Evolutionary conservation across 2,329 filamentous ascomycete genomes (phyloP).

Genomic region (Claviceps sp.): DNA sequence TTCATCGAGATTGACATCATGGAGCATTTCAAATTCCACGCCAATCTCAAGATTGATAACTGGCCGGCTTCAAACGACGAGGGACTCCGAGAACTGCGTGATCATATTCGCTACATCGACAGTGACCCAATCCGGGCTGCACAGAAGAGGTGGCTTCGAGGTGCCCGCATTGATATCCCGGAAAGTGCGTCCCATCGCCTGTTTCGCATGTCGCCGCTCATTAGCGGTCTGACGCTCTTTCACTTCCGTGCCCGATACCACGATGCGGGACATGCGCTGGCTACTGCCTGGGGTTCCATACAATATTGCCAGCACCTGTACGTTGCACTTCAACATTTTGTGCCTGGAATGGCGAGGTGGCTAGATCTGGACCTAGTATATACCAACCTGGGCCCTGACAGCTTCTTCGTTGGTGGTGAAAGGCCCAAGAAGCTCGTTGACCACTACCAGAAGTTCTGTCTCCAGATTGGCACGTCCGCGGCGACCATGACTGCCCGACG

Average conservation of each 20-base stretch:
- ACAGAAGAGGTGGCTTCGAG: not conserved
- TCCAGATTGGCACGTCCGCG: slow-evolving; percentile 25
- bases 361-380: slow-evolving; percentile 25
- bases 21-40: slow-evolving; percentile 15
- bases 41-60: slow-evolving; percentile 14
- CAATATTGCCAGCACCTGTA: slow-evolving; percentile 26
- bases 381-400: slow-evolving; percentile 14
- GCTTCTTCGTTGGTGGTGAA: slow-evolving; percentile 23
- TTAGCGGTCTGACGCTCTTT: slow-evolving; percentile 26
- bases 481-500: slow-evolving; percentile 1
- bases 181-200: slow-evolving; percentile 12
- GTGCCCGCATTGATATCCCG: not conserved
- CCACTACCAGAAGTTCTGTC: slow-evolving; percentile 22
- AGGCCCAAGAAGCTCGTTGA: slow-evolving; percentile 17
- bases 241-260: slow-evolving; percentile 18
- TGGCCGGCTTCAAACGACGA: slow-evolving; percentile 10
- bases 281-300: slow-evolving; percentile 26
- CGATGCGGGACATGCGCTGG: slow-evolving; percentile 19
- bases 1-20: not conserved
- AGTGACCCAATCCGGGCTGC: not conserved
- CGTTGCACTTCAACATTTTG: slow-evolving; percentile 14
- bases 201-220: slow-evolving; percentile 21
- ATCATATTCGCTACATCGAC: not conserved
- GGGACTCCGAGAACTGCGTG: slow-evolving; percentile 3
- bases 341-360: slow-evolving; percentile 14